Evolutionary conservation across 495 filamentous ascomycete genomes (phyloP), one percentile per base, ranked within the genome.

Genomic region (Chaetomium tenue): DNA sequence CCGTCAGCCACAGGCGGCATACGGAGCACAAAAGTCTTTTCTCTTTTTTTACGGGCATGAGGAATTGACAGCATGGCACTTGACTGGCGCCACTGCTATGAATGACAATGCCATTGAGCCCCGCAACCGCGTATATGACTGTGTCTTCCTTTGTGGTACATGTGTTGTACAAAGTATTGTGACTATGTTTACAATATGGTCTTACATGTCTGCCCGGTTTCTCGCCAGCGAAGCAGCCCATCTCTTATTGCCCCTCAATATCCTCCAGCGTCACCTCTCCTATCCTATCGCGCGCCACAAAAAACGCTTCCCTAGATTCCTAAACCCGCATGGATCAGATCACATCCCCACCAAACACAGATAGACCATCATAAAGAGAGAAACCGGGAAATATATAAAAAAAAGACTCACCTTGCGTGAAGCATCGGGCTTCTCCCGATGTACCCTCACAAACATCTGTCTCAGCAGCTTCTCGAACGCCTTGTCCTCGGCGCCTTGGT

Each of bases 301-400:
- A 96, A 70, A 88, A 98, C 2, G 84, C 80, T 75, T 98, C 94
- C 73, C 84, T 89, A 3, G 93, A 97, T 82, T 96, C 93, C 94
- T 98, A 37, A 16, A 60, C 23, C 23, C 25, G 13, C 25, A 15
- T 30, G 22, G 26, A 3, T 60, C 25, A 50, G 39, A 42, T 26
- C 2, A 13, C 3, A 39, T 12, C 28, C 28, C 28, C 3, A 30
- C 28, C 28, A 23, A 9, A 16, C 28, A 42, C 2, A 8, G 39
- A 58, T 8, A 30, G 26, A 28, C 1, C n/a, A 15, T 16, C 28
- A 13, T 6, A 9, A 12, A 22, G 16, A 33, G 33, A 46, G 23
- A 42, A 12, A 37, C 6, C 33, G 33, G 1, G 8, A 37, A 12
- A 37, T 7, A 2, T 30, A 30, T 30, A 30, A 3, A 30, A 30